A percentile compares a stretch with the other conserved stretches of the same genome.
Evolutionary conservation across 2,329 filamentous ascomycete species (phyloP).

Genomic region (Pseudogymnoascus sp.): DNA sequence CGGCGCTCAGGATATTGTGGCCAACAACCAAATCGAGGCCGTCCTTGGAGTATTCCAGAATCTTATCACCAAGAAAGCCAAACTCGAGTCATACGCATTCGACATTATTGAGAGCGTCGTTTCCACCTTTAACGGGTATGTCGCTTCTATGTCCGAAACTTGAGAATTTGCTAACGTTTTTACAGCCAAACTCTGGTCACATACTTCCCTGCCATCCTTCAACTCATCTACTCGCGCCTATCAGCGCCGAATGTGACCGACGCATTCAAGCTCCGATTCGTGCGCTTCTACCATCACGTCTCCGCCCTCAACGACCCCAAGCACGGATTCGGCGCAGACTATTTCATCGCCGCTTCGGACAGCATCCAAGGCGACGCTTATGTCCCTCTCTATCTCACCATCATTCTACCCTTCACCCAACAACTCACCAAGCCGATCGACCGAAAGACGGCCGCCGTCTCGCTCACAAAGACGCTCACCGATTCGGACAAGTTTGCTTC

Average conservation of each 20-base stretch:
- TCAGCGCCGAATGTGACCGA: slow-evolving; percentile 57
- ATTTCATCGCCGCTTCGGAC: slow-evolving; percentile 80
- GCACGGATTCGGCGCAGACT: slow-evolving; percentile 81
- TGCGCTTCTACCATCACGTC: slow-evolving; percentile 89
- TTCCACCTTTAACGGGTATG: slow-evolving; percentile 61
- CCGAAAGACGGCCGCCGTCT: slow-evolving; percentile 87
- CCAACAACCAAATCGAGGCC: slow-evolving; percentile 74
- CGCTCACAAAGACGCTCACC: slow-evolving; percentile 83
- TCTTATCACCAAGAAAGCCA: slow-evolving; percentile 52
- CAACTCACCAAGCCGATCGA: slow-evolving; percentile 82
- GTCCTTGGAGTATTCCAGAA: slow-evolving; percentile 96
- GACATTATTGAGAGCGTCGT: slow-evolving; percentile 81
- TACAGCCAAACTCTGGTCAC: slow-evolving; percentile 52
- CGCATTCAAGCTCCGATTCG: slow-evolving; percentile 76
- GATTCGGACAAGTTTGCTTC: slow-evolving; percentile 77
- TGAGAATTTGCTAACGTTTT: slow-evolving; percentile 22
- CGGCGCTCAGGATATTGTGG: slow-evolving; percentile 62
- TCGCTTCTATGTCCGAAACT: slow-evolving; percentile 20
- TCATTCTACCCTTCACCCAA: slow-evolving; percentile 83
- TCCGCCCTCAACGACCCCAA: slow-evolving; percentile 58
- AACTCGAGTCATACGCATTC: slow-evolving; percentile 75
- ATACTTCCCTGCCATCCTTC: slow-evolving; percentile 54
- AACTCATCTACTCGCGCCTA: slow-evolving; percentile 68
- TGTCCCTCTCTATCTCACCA: slow-evolving; percentile 72
- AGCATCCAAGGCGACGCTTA: slow-evolving; percentile 73